These are phyloP conservation scores for Suhomyces maxii DNA, from an alignment of 1,139 yeast genomes.

Conservation along the genomic window DNA sequence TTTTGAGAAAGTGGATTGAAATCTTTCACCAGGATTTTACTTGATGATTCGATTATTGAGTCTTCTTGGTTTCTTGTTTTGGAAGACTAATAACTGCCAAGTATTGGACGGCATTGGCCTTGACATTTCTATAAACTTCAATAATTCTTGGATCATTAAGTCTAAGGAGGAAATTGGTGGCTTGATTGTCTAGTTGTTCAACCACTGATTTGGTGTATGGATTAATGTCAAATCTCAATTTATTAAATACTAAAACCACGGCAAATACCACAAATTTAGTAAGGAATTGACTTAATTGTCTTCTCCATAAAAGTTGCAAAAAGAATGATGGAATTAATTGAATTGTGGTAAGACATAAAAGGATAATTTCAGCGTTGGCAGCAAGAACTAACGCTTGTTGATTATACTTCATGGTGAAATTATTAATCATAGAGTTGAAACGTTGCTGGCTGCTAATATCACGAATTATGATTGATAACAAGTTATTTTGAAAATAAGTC, in stretches of 20 bases:
- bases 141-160: constrained; percentile 13
- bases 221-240: constrained; percentile 45
- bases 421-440: constrained; percentile 25
- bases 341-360: constrained; percentile 24
- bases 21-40: neutral
- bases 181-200: constrained; percentile 37
- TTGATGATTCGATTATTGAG: neutral
- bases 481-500: constrained; percentile 44
- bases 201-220: constrained; percentile 44
- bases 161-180: constrained; percentile 28
- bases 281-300: constrained; percentile 19
- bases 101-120: constrained; percentile 8
- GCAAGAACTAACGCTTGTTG: constrained; percentile 50
- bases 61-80: constrained; percentile 10
- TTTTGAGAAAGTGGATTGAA: too few species aligned
- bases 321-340: constrained; percentile 24
- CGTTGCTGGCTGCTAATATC: constrained; percentile 15
- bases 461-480: constrained; percentile 14
- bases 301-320: constrained; percentile 14
- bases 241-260: constrained; percentile 41
- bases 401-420: constrained; percentile 40
- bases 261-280: constrained; percentile 24
- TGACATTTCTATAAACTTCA: constrained; percentile 11
- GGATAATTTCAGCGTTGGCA: constrained; percentile 46
- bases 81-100: constrained; percentile 11